A percentile compares a stretch with the other conserved stretches of the same genome.
These are phyloP conservation scores for Pseudogymnoascus sp. DNA, from an alignment of 2,329 filamentous ascomycete species.

Conservation along the genomic window DNA sequence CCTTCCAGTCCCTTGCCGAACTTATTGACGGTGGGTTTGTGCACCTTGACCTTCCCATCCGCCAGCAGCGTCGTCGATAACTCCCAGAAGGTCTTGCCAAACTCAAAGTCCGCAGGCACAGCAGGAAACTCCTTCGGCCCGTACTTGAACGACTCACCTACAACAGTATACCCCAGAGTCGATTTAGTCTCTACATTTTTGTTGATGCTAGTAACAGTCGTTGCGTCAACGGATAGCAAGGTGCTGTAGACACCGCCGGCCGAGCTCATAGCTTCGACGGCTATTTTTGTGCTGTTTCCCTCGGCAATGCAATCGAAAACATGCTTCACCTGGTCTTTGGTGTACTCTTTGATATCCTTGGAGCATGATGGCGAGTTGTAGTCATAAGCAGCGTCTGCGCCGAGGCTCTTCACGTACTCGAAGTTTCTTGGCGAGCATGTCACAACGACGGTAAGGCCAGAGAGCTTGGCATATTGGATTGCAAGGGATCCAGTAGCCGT, in stretches of 20 bases:
- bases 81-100: conserved; percentile 33
- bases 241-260: conserved; percentile 33
- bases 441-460: conserved; percentile 32
- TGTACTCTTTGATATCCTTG: conserved; percentile 38
- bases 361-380: conserved; percentile 39
- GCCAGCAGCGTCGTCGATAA: conserved; percentile 29
- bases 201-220: conserved; percentile 1
- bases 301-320: conserved; percentile 43
- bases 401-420: conserved; percentile 37
- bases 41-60: conserved; percentile 32
- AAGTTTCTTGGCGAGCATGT: conserved; percentile 42
- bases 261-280: conserved; percentile 33
- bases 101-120: conserved; percentile 28
- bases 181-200: conserved; percentile 23
- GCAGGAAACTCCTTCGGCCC: conserved; percentile 16
- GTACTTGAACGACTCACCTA: conserved; percentile 32
- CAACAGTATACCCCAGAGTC: conserved; percentile 35
- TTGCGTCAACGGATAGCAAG: conserved; percentile 31
- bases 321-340: conserved; percentile 35
- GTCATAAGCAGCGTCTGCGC: conserved; percentile 41
- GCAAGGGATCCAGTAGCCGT: conserved; percentile 43
- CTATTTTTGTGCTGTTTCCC: conserved; percentile 30
- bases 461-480: conserved; percentile 41
- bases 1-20: conserved; percentile 27
- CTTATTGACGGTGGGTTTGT: conserved; percentile 24